phyloP scores from a whole-genome alignment of 371 early-diverging fungal species.

The Chytridium lagenaria region DNA sequence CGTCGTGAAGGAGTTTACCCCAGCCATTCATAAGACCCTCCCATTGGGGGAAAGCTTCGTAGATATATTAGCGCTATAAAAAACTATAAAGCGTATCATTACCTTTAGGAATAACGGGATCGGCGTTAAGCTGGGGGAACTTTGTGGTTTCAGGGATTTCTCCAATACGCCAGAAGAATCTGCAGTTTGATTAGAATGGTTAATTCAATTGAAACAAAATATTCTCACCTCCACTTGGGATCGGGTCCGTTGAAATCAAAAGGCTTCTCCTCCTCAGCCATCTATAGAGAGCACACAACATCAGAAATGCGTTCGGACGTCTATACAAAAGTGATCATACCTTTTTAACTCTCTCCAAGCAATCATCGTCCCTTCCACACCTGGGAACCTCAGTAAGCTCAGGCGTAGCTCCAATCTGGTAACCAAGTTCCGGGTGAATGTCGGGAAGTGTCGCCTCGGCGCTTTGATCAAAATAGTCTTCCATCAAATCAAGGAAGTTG shows the following conservation, averaged over 20 bases:
- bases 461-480: slow-evolving; percentile 70
- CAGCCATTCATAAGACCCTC: slow-evolving; percentile 63
- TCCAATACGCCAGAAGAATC: slow-evolving; percentile 53
- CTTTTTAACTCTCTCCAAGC: slow-evolving; percentile 58
- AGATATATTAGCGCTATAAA: no score
- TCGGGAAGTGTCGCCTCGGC: slow-evolving; percentile 62
- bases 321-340: not conserved
- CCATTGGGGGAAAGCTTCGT: slow-evolving; percentile 63
- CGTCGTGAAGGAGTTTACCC: slow-evolving; percentile 64
- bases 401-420: slow-evolving; percentile 72
- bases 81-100: no score
- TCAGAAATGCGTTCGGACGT: not conserved
- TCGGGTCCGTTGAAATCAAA: slow-evolving; percentile 58
- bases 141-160: slow-evolving; percentile 59
- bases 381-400: slow-evolving; percentile 68
- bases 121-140: slow-evolving; percentile 66
- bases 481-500: slow-evolving; percentile 68
- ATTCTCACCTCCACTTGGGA: slow-evolving; percentile 72
- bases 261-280: slow-evolving; percentile 49
- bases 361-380: slow-evolving; percentile 66
- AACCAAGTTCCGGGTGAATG: slow-evolving; percentile 62
- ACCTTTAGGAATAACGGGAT: slow-evolving; percentile 66
- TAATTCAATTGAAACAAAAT: not conserved
- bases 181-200: not conserved
- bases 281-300: not conserved